These are phyloP conservation scores for Marchantia paleacea DNA, from an alignment of 225 moss, liverwort and hornwort species.

Conservation along the genomic window DNA sequence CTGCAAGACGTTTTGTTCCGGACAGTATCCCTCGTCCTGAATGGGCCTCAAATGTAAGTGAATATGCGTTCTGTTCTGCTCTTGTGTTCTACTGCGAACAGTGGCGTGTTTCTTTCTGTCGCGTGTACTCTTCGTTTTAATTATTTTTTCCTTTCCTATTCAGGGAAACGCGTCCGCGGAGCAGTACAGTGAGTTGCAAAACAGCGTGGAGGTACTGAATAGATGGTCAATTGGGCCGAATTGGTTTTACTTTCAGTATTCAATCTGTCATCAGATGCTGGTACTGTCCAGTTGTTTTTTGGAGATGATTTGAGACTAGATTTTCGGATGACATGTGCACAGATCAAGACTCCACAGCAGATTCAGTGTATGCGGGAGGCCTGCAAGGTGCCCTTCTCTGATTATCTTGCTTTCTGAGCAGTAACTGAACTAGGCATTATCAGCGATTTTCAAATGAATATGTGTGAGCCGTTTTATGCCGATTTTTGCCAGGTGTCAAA, in stretches of 20 bases:
- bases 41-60: slow-evolving; percentile 77
- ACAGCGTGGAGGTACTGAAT: slow-evolving; percentile 76
- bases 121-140: not conserved
- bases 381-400: slow-evolving; percentile 56
- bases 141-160: not conserved
- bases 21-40: slow-evolving; percentile 82
- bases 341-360: slow-evolving; percentile 82
- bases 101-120: not conserved
- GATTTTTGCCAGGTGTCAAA: too few species aligned
- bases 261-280: not conserved
- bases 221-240: not conserved
- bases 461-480: too few species aligned
- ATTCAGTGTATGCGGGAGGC: slow-evolving; percentile 67
- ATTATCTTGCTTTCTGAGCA: not conserved
- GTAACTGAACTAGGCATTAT: not conserved
- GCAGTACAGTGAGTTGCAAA: slow-evolving; percentile 79
- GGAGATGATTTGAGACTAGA: not conserved
- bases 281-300: slow-evolving; percentile 1
- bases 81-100: too few species aligned
- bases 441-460: not conserved
- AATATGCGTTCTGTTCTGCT: not conserved
- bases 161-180: slow-evolving; percentile 69
- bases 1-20: slow-evolving; percentile 85
- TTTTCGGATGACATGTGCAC: slow-evolving; percentile 17
- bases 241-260: not conserved